A percentile compares a stretch with the other conserved stretches of the same genome.
Evolutionary conservation across 305 asterid genomes (phyloP).

Genomic region (Plantago coronopus): DNA sequence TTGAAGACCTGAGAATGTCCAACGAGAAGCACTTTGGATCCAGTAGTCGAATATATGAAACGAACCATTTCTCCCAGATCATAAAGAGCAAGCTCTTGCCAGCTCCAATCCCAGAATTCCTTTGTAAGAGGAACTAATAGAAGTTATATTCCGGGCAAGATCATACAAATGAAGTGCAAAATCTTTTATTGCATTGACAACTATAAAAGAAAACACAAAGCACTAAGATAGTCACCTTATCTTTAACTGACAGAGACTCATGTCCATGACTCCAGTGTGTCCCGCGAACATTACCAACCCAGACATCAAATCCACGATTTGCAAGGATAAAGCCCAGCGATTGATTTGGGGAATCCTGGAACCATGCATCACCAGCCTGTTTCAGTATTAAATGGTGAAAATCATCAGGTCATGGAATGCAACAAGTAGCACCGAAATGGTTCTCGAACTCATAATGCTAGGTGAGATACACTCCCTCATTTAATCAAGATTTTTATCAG

Average conservation of each 20-base stretch:
- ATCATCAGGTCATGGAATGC: conserved; percentile 10
- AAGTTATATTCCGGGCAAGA: conserved; percentile 19
- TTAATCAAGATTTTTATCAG: conserved; percentile 18
- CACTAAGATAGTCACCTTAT: conserved; percentile 43
- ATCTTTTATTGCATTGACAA: conserved; percentile 2
- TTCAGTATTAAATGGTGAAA: conserved; percentile 20
- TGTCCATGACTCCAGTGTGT: conserved; percentile 98
- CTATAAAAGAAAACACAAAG: conserved; percentile 8
- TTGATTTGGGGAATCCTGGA: conserved; percentile 66
- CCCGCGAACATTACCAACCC: conserved; percentile 99
- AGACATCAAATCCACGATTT: conserved; percentile 81
- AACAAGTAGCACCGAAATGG: not conserved
- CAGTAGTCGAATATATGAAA: conserved; percentile 53
- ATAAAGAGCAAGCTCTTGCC: conserved; percentile 90
- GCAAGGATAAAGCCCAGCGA: conserved; percentile 95
- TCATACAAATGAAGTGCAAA: conserved; percentile 3
- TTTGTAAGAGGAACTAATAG: conserved; percentile 28
- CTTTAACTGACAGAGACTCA: conserved; percentile 51
- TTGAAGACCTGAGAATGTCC: conserved; percentile 92
- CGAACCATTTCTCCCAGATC: conserved; percentile 82
- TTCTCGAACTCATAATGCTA: conserved; percentile 4
- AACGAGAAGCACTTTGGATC: conserved; percentile 64
- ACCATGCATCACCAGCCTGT: conserved; percentile 99
- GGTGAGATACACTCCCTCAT: conserved; percentile 4
- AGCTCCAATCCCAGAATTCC: conserved; percentile 99